Evolutionary conservation across 2,329 filamentous ascomycete genomes (phyloP), one percentile per base, ranked within the genome.

Genomic region (Proliferodiscus dingleyae): DNA sequence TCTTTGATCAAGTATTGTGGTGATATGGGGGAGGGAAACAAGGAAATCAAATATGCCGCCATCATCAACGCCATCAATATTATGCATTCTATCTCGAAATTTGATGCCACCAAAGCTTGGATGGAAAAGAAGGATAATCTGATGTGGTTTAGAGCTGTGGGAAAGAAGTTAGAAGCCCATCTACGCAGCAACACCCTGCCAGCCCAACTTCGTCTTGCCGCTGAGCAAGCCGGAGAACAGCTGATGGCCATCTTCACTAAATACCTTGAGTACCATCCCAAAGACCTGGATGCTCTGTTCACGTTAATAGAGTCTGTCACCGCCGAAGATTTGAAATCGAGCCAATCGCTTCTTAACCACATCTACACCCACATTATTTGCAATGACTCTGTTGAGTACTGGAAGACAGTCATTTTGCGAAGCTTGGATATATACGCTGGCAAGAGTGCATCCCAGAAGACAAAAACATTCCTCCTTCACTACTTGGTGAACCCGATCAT

Each of bases 401-500:
- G 89, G 75, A 88, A 85, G 57, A 79, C 80, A 4, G 77, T 94
- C 2, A 78, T 97, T 33, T 78, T 91, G 59, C 85, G 87, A 43
- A 95, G 89, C 60, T 78, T 98, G 37, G 90, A 97, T 46, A 73
- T 89, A 1, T 98, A 96, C 64, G 83, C 87, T 5, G 80, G 83
- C 40, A 88, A 85, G 61, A 79, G 74, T 37, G 87, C 84, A 10
- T 82, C 86, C 1, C 93, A 96, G 66, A 90, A 86, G 70, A 87
- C 88, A 36, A 98, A 98, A 66, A 86, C 89, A 42, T 99, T 95
- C 64, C 73, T 94, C 28, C 82, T 98, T 62, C 89, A 89, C 63
- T 83, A 95, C 64, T 77, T 98, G 24, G 87, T 96, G 54, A 98
- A 97, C 60, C 94, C 93, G 0, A 95, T 97, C 30, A 80, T 99